These are phyloP conservation scores for Chondrus crispus DNA, from an alignment of 23 red algal species.

Conservation along the genomic window DNA sequence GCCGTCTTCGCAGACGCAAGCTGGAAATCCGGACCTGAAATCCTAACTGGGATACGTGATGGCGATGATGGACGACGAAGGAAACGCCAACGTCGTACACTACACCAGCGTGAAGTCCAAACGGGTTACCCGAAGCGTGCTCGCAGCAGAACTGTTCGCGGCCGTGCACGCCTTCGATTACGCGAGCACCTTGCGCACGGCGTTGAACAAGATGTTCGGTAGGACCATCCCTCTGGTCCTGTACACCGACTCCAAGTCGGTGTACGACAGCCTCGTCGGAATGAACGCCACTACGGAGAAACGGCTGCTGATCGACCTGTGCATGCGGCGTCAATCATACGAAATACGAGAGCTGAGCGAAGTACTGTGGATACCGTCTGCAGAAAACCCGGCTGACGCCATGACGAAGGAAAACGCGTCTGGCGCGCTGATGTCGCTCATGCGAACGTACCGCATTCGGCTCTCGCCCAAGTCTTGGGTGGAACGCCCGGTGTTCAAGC, in stretches of 20 bases:
- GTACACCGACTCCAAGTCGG: slow-evolving; percentile 15
- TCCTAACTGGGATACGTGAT: neutral
- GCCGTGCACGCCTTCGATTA: neutral
- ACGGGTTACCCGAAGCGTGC: neutral
- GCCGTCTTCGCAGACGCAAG: neutral
- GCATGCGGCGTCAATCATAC: slow-evolving; percentile 8
- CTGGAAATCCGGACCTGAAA: neutral
- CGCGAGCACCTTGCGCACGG: neutral
- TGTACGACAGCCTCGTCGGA: neutral
- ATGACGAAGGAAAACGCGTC: neutral
- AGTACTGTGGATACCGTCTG: neutral
- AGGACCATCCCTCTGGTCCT: neutral
- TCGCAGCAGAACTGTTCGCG: neutral
- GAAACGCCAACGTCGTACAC: neutral
- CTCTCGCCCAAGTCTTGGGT: neutral
- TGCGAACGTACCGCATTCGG: neutral
- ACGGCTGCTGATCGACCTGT: slow-evolving; percentile 31
- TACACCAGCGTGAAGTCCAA: neutral
- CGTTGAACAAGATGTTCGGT: neutral
- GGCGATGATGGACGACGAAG: neutral
- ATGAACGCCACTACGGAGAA: slow-evolving; percentile 13
- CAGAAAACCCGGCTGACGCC: neutral
- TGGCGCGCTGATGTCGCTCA: neutral
- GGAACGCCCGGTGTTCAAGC: no score
- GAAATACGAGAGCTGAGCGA: neutral